Evolutionary conservation across 2,329 filamentous ascomycete species (phyloP).

Genomic region (Aureobasidium sp.): DNA sequence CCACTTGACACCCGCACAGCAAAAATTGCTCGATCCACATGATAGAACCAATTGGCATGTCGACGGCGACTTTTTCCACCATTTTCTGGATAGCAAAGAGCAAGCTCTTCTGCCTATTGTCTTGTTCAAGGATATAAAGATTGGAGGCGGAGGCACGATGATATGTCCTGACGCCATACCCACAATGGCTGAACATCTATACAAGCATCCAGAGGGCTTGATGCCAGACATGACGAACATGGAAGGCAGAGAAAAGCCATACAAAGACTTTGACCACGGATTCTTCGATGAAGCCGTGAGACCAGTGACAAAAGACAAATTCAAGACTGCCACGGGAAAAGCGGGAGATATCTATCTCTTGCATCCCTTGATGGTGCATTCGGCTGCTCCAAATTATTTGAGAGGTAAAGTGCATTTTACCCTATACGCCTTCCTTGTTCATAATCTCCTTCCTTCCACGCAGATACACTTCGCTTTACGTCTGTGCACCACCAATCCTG

Average conservation of each 20-base stretch:
- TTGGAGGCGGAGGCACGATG: constrained; percentile 55
- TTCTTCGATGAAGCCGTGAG: constrained; percentile 39
- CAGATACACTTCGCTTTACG: too few species aligned
- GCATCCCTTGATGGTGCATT: constrained; percentile 55
- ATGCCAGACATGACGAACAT: constrained; percentile 57
- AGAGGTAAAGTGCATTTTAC: constrained; percentile 20
- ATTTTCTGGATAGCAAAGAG: constrained; percentile 63
- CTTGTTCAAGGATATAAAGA: constrained; percentile 55
- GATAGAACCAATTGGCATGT: constrained; percentile 57
- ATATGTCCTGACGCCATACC: constrained; percentile 54
- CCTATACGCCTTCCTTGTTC: background rate
- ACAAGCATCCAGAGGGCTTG: constrained; percentile 52
- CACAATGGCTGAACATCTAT: constrained; percentile 46
- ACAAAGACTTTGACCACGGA: constrained; percentile 16
- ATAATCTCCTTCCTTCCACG: background rate
- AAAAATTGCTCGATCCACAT: constrained; percentile 20
- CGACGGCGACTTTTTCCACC: constrained; percentile 64
- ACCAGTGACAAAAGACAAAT: constrained; percentile 29
- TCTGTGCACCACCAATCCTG: background rate
- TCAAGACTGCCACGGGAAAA: constrained; percentile 48
- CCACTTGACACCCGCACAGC: background rate
- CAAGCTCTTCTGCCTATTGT: constrained; percentile 62
- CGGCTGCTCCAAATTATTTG: constrained; percentile 38
- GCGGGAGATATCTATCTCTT: constrained; percentile 51
- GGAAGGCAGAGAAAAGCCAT: constrained; percentile 38